A percentile compares a stretch with the other conserved stretches of the same genome.
Conservation (phyloP, 2,329 filamentous ascomycete genomes). For the Geoglossum cookeanum region DNA sequence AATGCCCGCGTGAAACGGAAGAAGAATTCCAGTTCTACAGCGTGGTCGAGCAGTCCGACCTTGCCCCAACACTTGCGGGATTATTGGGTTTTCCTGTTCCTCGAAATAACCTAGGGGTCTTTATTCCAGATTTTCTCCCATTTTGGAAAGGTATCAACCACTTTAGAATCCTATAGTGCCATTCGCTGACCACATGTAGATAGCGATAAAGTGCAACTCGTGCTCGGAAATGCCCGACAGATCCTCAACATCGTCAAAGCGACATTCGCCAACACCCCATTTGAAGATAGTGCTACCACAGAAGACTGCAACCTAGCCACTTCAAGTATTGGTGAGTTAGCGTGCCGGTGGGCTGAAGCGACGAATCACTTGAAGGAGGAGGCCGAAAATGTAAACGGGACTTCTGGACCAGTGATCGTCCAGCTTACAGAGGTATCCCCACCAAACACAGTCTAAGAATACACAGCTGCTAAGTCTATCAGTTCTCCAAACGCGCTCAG, state of each 20-base stretch:
- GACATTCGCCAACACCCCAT: slow-evolving; percentile 42
- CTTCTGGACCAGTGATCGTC: neutral
- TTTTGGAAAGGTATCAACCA: slow-evolving; percentile 49
- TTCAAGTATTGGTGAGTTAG: neutral
- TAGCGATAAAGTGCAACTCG: slow-evolving; percentile 42
- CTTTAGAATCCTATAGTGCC: neutral
- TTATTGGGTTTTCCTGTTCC: slow-evolving; percentile 76
- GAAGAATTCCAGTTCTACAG: slow-evolving; percentile 70
- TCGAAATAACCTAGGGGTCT: slow-evolving; percentile 73
- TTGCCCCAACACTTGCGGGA: slow-evolving; percentile 74
- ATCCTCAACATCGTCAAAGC: slow-evolving; percentile 59
- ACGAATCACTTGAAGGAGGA: neutral
- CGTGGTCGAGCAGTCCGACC: slow-evolving; percentile 80
- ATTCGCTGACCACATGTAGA: slow-evolving; percentile 9
- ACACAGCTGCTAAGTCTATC: neutral
- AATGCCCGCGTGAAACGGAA: slow-evolving; percentile 37
- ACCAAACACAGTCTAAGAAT: neutral
- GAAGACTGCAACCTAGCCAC: neutral
- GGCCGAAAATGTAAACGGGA: neutral
- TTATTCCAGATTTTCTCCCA: slow-evolving; percentile 59
- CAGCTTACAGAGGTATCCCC: neutral
- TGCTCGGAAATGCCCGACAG: slow-evolving; percentile 63
- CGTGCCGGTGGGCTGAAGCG: neutral
- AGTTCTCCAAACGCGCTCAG: slow-evolving; percentile 57
- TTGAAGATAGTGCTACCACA: slow-evolving; percentile 17